A percentile compares a stretch with the other conserved stretches of the same genome.
These are phyloP conservation scores for Sambucus nigra DNA, from an alignment of 129 eudicot species.

Conservation along the genomic window DNA sequence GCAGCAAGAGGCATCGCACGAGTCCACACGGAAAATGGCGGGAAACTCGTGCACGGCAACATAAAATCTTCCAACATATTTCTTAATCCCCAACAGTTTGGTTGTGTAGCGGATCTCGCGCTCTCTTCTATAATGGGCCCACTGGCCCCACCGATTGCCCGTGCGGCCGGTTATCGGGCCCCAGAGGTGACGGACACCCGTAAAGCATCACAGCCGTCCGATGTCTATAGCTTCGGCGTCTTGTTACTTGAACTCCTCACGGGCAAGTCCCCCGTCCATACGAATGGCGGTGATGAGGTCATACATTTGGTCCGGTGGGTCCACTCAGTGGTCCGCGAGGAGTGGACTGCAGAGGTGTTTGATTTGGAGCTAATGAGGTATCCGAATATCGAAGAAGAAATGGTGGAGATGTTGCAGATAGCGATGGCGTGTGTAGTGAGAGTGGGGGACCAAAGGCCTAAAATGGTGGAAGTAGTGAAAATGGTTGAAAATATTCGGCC, in stretches of 20 bases:
- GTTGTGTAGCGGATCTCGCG: constrained; percentile 78
- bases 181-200: constrained; percentile 91
- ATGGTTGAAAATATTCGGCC: constrained; percentile 69
- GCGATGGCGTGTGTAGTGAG: constrained; percentile 84
- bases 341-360: constrained; percentile 96
- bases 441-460: constrained; percentile 70
- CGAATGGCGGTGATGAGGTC: constrained; percentile 85
- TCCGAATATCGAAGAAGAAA: constrained; percentile 80
- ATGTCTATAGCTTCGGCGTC: constrained; percentile 90
- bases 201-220: constrained; percentile 66
- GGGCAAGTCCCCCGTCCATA: constrained; percentile 82
- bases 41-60: constrained; percentile 88
- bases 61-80: constrained; percentile 85
- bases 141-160: constrained; percentile 74
- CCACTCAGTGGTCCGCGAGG: constrained; percentile 91
- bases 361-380: constrained; percentile 75
- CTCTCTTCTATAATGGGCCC: constrained; percentile 74
- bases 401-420: constrained; percentile 90
- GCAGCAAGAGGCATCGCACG: constrained; percentile 88
- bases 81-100: constrained; percentile 49
- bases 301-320: constrained; percentile 94
- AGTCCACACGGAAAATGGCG: constrained; percentile 49
- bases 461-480: constrained; percentile 62
- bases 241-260: constrained; percentile 81
- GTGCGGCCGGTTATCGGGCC: constrained; percentile 93